Conservation (phyloP, 495 filamentous ascomycete genomes). For the Penicillium atrosanguineum region DNA sequence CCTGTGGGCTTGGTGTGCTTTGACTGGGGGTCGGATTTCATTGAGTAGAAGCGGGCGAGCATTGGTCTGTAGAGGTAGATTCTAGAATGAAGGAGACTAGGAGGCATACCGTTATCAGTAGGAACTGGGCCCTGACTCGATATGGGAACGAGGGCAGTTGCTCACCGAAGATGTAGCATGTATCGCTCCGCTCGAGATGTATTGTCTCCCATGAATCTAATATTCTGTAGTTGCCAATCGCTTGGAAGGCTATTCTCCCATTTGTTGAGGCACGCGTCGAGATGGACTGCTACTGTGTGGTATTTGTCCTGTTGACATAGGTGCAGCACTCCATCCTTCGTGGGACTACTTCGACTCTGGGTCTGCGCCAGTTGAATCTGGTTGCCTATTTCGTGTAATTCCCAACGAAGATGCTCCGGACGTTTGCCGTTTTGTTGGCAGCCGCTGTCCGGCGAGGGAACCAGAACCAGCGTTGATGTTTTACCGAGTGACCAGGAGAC, state of each 20-base stretch:
- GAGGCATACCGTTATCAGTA: neutral
- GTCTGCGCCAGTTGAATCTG: slow-evolving; percentile 25
- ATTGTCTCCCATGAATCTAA: slow-evolving; percentile 10
- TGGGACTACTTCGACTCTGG: slow-evolving; percentile 14
- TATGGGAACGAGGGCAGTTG: neutral
- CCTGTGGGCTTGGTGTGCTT: slow-evolving; percentile 2
- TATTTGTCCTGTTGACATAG: slow-evolving; percentile 25
- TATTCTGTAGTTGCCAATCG: slow-evolving; percentile 9
- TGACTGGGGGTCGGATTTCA: slow-evolving; percentile 6
- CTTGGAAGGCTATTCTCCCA: slow-evolving; percentile 22
- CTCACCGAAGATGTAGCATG: slow-evolving; percentile 21
- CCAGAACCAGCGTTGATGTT: slow-evolving; percentile 13
- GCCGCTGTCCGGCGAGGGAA: slow-evolving; percentile 6
- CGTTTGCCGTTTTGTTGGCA: neutral
- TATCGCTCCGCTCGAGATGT: slow-evolving; percentile 14
- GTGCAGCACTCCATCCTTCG: slow-evolving; percentile 6
- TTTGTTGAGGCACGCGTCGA: slow-evolving; percentile 21
- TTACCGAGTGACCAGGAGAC: slow-evolving; percentile 25
- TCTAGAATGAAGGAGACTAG: slow-evolving; percentile 15
- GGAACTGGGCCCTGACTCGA: neutral
- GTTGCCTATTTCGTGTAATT: slow-evolving; percentile 23
- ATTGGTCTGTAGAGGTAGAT: slow-evolving; percentile 24
- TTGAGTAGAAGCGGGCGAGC: slow-evolving; percentile 20
- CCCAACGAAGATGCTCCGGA: neutral
- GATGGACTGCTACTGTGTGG: slow-evolving; percentile 15